phyloP scores from a whole-genome alignment of 805 yeast species.

The Pichia exigua region DNA sequence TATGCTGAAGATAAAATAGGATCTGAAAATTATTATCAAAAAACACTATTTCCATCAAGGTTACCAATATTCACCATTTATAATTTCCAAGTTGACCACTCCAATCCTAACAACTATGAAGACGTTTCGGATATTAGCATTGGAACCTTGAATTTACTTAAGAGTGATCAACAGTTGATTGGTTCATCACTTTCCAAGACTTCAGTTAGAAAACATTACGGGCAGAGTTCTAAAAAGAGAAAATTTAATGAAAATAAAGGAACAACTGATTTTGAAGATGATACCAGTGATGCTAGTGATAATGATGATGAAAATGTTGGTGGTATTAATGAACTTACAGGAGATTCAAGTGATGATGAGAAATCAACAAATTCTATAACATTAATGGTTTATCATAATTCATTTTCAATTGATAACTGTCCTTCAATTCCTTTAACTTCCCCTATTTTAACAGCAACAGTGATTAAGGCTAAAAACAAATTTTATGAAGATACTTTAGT shows the following conservation, averaged over 20 bases:
- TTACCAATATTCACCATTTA: not conserved
- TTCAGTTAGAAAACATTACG: not conserved
- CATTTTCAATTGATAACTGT: constrained; percentile 19
- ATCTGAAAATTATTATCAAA: constrained; percentile 10
- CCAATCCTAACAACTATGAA: constrained; percentile 2
- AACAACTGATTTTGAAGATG: no score
- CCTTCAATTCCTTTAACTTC: constrained; percentile 16
- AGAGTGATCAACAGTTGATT: not conserved
- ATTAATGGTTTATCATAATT: constrained; percentile 17
- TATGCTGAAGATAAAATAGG: not conserved
- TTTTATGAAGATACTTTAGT: constrained; percentile 24
- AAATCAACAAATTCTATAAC: not conserved
- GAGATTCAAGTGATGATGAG: not conserved
- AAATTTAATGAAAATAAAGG: not conserved
- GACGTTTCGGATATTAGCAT: not conserved
- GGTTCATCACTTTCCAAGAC: not conserved
- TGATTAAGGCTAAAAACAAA: constrained; percentile 17
- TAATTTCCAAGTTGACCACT: not conserved
- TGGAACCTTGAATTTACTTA: not conserved
- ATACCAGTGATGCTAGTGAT: no score
- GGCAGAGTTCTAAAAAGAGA: not conserved
- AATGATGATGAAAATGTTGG: no score
- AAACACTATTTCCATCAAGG: constrained; percentile 3
- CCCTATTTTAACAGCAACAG: constrained; percentile 18
- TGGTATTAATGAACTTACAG: no score